Percentiles rank a stretch among this genome's conserved stretches.
Evolutionary conservation across 345 rosid genomes (phyloP).

Genomic region (Pugionium cornutum): DNA sequence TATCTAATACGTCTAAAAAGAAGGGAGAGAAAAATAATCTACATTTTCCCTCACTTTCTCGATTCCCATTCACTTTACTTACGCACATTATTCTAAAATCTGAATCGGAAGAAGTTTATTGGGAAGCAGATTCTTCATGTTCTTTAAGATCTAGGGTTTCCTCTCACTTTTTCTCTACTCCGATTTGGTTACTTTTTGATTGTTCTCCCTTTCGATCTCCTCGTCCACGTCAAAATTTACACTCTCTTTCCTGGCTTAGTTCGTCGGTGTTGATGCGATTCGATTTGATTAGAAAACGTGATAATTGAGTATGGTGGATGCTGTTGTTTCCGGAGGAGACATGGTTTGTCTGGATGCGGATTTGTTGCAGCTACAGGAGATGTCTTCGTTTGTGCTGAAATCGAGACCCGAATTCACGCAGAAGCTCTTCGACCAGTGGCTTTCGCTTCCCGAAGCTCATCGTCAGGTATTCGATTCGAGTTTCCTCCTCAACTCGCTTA

Average conservation of each 20-base stretch:
- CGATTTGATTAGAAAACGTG: conserved; percentile 29
- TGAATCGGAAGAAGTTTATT: background rate
- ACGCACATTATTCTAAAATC: background rate
- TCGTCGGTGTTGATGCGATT: conserved; percentile 35
- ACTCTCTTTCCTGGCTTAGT: background rate
- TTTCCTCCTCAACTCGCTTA: background rate
- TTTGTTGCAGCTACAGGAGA: conserved; percentile 77
- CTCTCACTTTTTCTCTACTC: background rate
- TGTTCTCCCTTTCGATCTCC: background rate
- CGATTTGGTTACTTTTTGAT: background rate
- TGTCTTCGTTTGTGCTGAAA: conserved; percentile 71
- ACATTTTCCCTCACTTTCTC: background rate
- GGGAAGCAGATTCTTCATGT: background rate
- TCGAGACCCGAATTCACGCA: conserved; percentile 73
- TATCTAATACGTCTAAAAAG: background rate
- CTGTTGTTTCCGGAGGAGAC: conserved; percentile 46
- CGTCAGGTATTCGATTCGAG: conserved; percentile 51
- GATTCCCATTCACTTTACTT: background rate
- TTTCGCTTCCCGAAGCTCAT: conserved; percentile 78
- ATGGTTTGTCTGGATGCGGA: conserved; percentile 75
- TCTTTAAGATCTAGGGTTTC: background rate
- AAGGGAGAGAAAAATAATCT: too few relatives aligned
- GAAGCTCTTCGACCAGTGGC: conserved; percentile 91
- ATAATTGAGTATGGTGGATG: conserved; percentile 41
- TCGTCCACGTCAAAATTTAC: background rate